Percentiles rank a stretch among this genome's conserved stretches.
Evolutionary conservation across 306 rosid species (phyloP).

Genomic region (Hippophae tibetana): DNA sequence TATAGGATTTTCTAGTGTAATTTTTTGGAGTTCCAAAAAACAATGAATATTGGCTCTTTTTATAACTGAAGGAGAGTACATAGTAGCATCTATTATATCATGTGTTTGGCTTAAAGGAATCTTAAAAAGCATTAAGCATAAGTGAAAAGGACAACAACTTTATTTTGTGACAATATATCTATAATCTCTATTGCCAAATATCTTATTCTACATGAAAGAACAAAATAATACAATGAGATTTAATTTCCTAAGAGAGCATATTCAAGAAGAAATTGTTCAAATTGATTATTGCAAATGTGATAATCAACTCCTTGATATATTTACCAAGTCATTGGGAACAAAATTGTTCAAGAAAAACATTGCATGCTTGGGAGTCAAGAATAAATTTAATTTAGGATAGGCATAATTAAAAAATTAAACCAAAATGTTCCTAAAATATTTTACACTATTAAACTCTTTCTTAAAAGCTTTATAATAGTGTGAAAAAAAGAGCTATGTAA

Average conservation of each 20-base stretch:
- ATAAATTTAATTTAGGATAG: neutral
- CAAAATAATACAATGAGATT: neutral
- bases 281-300: no score
- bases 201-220: neutral
- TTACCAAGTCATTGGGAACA: no score
- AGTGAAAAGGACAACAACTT: neutral
- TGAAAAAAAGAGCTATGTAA: no score
- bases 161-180: neutral
- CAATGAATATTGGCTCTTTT: neutral
- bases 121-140: neutral
- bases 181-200: neutral
- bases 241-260: neutral
- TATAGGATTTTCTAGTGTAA: neutral
- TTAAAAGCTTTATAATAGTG: no score
- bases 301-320: no score
- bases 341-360: no score
- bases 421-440: neutral
- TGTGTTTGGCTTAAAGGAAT: neutral
- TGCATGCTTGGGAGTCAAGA: no score
- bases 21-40: neutral
- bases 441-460: no score
- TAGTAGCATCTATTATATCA: neutral
- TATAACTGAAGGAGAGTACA: neutral
- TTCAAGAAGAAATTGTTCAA: no score
- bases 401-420: neutral